Evolutionary conservation across 2,329 filamentous ascomycete species (phyloP), one percentile per base, ranked within the genome.

Genomic region (Kalaharituber pfeilii): DNA sequence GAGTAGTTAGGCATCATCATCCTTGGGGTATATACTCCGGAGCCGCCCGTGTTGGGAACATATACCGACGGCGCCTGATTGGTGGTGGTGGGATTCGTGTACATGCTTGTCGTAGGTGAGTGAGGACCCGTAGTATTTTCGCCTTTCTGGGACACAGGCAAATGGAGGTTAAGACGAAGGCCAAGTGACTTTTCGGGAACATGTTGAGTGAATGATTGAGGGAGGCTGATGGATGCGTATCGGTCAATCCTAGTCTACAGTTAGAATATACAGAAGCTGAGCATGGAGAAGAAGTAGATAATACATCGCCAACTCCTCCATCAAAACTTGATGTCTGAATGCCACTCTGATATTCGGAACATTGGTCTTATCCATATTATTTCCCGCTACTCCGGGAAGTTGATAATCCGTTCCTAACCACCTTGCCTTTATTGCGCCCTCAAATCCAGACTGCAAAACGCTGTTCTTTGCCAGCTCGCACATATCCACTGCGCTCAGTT

Each of bases 391-490:
- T 2, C 91, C 91, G 0, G 85, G 83, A 36, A 82, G 71, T 65
- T 84, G 74, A 66, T 82, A 96, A 59, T 84, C 78, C 28, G 75
- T 72, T 2, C 91, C 91, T 3, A 98, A 72, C 89, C 89, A 98
- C 67, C 87, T 80, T 65, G 88, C 80, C 70, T 98, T 98, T 64
- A 96, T 74, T 11, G 80, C 77, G 63, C 84, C 74, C 67, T 98
- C 91, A 65, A 94, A 98, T 5, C 91, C 91, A 66, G 86, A 94
- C 67, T 98, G 91, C 63, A 82, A 80, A 39, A 98, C 91, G 8
- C 86, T 94, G 67, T 96, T 89, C 70, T 94, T 94, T 24, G 91
- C 91, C 55, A 98, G 70, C 70, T 98, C 91, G 66, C 91, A 96
- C 91, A 98, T 98, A 65, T 98, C 91, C 3, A 96, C 88, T 0